Evolutionary conservation across 495 filamentous ascomycete species (phyloP).

Genomic region (Aeminium ludgeri): DNA sequence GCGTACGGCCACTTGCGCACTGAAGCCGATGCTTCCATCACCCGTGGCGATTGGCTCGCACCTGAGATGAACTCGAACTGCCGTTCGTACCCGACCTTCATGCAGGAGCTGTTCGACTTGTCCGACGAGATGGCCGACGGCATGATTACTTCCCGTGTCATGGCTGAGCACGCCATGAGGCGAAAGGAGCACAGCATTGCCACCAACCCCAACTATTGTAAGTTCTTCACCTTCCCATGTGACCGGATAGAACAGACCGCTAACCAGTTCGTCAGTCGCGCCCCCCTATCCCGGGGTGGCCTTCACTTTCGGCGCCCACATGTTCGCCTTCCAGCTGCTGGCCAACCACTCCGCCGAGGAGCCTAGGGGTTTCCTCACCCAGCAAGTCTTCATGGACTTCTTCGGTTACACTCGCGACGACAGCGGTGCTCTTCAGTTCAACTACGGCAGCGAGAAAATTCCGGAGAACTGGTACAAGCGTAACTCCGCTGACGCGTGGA

Average conservation of each 20-base stretch:
- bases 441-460: background rate
- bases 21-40: background rate
- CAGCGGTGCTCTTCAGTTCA: background rate
- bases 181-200: background rate
- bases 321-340: background rate
- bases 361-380: background rate
- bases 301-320: background rate
- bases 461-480: constrained; percentile 1
- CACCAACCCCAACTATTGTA: background rate
- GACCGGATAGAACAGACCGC: too few species aligned
- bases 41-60: background rate
- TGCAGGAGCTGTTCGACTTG: background rate
- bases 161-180: background rate
- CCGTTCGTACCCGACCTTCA: background rate
- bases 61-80: background rate
- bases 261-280: background rate
- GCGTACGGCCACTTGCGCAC: background rate
- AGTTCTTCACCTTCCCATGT: background rate
- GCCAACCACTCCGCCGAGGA: background rate
- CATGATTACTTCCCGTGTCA: background rate
- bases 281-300: background rate
- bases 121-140: background rate
- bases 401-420: background rate
- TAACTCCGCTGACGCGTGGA: background rate
- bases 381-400: background rate